phyloP scores from a whole-genome alignment of 2,329 filamentous ascomycete genomes.

The Ophiostoma sp. region DNA sequence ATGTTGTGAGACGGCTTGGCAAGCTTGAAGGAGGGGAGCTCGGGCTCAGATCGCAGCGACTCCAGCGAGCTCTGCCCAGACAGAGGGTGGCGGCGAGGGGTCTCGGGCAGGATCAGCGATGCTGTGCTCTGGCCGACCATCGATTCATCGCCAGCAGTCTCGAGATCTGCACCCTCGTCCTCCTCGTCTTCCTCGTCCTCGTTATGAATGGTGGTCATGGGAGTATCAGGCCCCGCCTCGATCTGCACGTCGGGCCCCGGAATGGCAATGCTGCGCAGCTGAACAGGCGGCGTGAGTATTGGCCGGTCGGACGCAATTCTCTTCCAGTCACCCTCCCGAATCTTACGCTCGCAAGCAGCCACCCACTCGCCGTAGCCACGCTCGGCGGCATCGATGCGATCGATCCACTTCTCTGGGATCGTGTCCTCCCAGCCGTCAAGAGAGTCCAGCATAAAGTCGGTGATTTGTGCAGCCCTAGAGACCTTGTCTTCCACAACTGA shows the following conservation, averaged over 20 bases:
- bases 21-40: slow-evolving; percentile 39
- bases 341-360: slow-evolving; percentile 65
- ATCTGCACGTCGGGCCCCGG: neutral
- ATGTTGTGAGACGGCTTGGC: slow-evolving; percentile 31
- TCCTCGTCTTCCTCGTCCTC: neutral
- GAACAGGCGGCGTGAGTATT: slow-evolving; percentile 6
- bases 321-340: slow-evolving; percentile 60
- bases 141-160: neutral
- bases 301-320: neutral
- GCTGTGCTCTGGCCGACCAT: neutral
- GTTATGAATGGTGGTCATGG: neutral
- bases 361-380: slow-evolving; percentile 74
- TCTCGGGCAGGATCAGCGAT: slow-evolving; percentile 11
- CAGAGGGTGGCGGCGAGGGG: slow-evolving; percentile 8
- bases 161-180: neutral
- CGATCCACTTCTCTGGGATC: slow-evolving; percentile 80
- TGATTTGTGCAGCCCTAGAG: slow-evolving; percentile 59
- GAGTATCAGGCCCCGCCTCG: neutral
- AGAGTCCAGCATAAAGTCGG: slow-evolving; percentile 82
- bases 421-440: slow-evolving; percentile 80
- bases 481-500: slow-evolving; percentile 62
- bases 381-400: slow-evolving; percentile 76
- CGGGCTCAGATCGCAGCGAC: slow-evolving; percentile 22
- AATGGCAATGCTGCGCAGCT: neutral
- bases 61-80: slow-evolving; percentile 21